phyloP scores from a whole-genome alignment of 805 yeast species.

The Metschnikowia cubensis region DNA sequence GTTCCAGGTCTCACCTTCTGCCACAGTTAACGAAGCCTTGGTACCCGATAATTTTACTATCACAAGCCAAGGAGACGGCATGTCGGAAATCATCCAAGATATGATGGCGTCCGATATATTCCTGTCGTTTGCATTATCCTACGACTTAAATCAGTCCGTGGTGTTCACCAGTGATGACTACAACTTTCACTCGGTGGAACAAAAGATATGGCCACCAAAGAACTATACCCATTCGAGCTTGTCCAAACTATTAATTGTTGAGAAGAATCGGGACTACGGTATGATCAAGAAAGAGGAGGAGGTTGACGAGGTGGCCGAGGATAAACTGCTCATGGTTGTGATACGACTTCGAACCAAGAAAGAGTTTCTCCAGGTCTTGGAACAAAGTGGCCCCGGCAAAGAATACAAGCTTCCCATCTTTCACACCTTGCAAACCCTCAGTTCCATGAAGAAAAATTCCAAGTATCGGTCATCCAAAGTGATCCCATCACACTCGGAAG shows the following conservation, averaged over 20 bases:
- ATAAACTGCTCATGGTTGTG: conserved; percentile 3
- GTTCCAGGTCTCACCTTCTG: neutral
- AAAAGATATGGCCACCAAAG: neutral
- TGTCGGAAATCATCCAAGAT: neutral
- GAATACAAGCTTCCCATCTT: conserved; percentile 15
- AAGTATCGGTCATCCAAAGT: conserved; percentile 3
- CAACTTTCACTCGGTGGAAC: neutral
- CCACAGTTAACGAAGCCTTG: neutral
- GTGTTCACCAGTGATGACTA: conserved; percentile 1
- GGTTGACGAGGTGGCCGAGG: too few species aligned
- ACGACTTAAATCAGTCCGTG: neutral
- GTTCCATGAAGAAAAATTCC: conserved; percentile 1
- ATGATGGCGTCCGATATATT: neutral
- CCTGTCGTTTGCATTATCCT: neutral
- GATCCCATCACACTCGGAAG: neutral
- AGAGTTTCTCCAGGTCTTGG: conserved; percentile 5
- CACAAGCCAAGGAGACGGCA: neutral
- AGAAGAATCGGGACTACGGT: neutral
- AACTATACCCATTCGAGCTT: neutral
- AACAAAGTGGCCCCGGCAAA: conserved; percentile 9
- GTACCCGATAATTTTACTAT: conserved; percentile 1
- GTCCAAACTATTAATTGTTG: neutral
- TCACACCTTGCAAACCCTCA: conserved; percentile 1
- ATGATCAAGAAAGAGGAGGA: neutral
- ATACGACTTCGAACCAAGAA: conserved; percentile 3